Percentiles rank a stretch among this genome's conserved stretches.
Evolutionary conservation across 441 rosid genomes (phyloP).

Genomic region (Theobroma grandiflorum): DNA sequence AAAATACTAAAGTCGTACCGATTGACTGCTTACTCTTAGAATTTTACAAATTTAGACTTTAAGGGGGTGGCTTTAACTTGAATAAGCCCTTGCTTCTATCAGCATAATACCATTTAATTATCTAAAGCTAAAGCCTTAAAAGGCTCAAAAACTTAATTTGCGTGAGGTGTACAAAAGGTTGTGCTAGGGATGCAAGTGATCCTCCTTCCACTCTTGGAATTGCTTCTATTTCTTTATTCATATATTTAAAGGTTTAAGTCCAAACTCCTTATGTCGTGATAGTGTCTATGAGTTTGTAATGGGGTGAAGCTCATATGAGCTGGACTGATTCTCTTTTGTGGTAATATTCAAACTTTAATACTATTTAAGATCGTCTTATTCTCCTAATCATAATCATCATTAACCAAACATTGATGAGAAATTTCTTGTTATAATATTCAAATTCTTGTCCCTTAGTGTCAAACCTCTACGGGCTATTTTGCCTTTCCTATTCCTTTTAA

Average conservation of each 20-base stretch:
- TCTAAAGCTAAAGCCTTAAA: slow-evolving; percentile 1
- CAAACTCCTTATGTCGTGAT: not conserved
- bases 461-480: not conserved
- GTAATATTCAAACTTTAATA: not conserved
- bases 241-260: not conserved
- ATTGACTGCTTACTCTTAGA: too few species aligned
- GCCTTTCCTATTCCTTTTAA: not conserved
- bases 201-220: not conserved
- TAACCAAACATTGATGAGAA: not conserved
- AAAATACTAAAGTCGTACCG: too few species aligned
- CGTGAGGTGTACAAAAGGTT: slow-evolving; percentile 7
- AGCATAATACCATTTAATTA: not conserved
- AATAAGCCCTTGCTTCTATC: not conserved
- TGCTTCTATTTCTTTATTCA: not conserved
- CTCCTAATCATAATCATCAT: not conserved
- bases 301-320: slow-evolving; percentile 6
- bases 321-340: not conserved
- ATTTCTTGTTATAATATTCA: slow-evolving; percentile 4
- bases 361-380: not conserved
- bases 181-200: not conserved
- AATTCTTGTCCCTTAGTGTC: slow-evolving; percentile 2
- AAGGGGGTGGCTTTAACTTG: not conserved
- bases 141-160: not conserved
- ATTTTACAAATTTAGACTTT: too few species aligned
- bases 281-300: not conserved